Base-by-base conservation (phyloP, 2,329 filamentous ascomycete species). In the Colletotrichum sojae region DNA sequence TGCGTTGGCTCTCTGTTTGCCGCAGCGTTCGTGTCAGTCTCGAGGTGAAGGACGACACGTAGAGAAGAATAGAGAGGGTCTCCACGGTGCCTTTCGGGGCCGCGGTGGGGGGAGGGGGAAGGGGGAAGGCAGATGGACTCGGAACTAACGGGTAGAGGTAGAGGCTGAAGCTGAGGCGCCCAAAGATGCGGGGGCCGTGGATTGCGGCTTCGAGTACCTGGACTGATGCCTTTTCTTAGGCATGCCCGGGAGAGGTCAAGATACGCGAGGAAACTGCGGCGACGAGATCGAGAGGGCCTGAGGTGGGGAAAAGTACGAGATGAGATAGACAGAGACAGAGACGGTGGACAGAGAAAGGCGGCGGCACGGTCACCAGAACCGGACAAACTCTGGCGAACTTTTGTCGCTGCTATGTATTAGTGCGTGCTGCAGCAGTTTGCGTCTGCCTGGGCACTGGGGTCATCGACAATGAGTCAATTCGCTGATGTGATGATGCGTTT, bases 211-310 rank as follows among this genome's bases (percentile, higher is more conserved):
- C 72, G 88, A 87, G 74, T 86, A 88, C 75, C 82, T 83, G 74
- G 79, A 75, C 73, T 85, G 82, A 64, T 87, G 85, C 78, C 87
- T 84, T 84, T 90, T 91, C 83, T 90, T 91, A 79, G 89, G 87
- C 89, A 91, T 91, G 71, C 79, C 81, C 76, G 66, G 58, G 63
- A 60, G 61, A 73, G 62, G 69, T 66, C 20, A 22, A 63, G 59
- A 52, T 56, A 45, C 53, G 60, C 36, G 51, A 39, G 53, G 69
- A 67, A 55, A 39, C 31, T 58, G 45, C 36, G 55, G 48, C 13
- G 43, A n/a, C 45, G 51, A 15, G 25, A 43, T 43, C 45, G 20
- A 20, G 52, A 66, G 63, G 36, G n/a, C n/a, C n/a, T n/a, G n/a
- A 25, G 46, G 46, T 10, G 36, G 5, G 31, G 10, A 4, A 36